Evolutionary conservation across 2,329 filamentous ascomycete species (phyloP).

Genomic region (Diaporthe amygdali): DNA sequence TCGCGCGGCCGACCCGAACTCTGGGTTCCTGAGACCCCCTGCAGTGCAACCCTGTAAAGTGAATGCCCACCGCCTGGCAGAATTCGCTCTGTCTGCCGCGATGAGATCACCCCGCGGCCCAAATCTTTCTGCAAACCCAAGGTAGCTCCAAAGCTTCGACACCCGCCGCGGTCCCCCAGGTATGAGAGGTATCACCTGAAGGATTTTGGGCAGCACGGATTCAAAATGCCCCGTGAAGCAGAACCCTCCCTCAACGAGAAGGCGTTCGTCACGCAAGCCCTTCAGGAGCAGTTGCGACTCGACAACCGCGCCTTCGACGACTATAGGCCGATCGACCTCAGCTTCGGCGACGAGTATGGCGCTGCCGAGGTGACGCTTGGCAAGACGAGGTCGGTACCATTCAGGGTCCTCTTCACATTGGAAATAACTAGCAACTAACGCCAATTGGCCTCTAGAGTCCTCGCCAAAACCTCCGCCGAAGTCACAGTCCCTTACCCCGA

Average conservation of each 20-base stretch:
- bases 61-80: slow-evolving; percentile 23
- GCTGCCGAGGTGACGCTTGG: slow-evolving; percentile 86
- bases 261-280: slow-evolving; percentile 82
- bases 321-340: slow-evolving; percentile 77
- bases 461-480: slow-evolving; percentile 86
- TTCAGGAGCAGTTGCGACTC: slow-evolving; percentile 79
- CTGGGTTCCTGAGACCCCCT: slow-evolving; percentile 2
- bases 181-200: slow-evolving; percentile 31
- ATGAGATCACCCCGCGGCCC: slow-evolving; percentile 18
- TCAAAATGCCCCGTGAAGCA: slow-evolving; percentile 84
- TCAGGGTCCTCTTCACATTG: neutral
- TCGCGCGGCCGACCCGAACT: slow-evolving; percentile 14
- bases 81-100: slow-evolving; percentile 3
- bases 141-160: slow-evolving; percentile 1
- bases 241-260: slow-evolving; percentile 90
- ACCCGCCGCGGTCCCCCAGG: slow-evolving; percentile 8
- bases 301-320: slow-evolving; percentile 84
- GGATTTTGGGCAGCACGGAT: slow-evolving; percentile 20
- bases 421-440: neutral
- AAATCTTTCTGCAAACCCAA: slow-evolving; percentile 17
- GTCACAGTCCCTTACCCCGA: slow-evolving; percentile 85
- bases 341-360: slow-evolving; percentile 90
- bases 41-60: slow-evolving; percentile 16
- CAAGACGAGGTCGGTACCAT: slow-evolving; percentile 74
- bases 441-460: slow-evolving; percentile 63